A percentile compares a stretch with the other conserved stretches of the same genome.
These are phyloP conservation scores for Salvia rosmarinus DNA, from an alignment of 257 asterid species.

Conservation along the genomic window DNA sequence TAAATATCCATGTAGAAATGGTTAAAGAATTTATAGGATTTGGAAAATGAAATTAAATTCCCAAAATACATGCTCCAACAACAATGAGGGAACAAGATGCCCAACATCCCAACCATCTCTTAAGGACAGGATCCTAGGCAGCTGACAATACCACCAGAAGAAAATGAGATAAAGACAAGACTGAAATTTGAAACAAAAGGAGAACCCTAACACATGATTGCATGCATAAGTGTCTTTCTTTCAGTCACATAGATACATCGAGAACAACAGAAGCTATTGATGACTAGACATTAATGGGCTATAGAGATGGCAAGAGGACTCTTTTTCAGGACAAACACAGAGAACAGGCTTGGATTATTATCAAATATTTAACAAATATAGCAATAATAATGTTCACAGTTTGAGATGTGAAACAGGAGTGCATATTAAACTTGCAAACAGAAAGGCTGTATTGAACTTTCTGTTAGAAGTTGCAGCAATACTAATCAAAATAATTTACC, in stretches of 20 bases:
- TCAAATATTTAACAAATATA: slow-evolving; percentile 20
- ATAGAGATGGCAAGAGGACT: slow-evolving; percentile 6
- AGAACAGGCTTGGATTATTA: slow-evolving; percentile 3
- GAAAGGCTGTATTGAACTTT: slow-evolving; percentile 19
- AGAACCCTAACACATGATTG: slow-evolving; percentile 5
- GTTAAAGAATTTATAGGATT: slow-evolving; percentile 19
- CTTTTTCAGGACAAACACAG: not conserved
- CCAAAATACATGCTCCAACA: slow-evolving; percentile 23
- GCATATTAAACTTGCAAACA: not conserved
- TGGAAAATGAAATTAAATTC: slow-evolving; percentile 12
- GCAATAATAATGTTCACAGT: not conserved
- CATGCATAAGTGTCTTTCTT: slow-evolving; percentile 18
- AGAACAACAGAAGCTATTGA: slow-evolving; percentile 5
- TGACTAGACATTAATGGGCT: slow-evolving; percentile 18
- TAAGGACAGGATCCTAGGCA: slow-evolving; percentile 13
- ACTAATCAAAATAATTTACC: slow-evolving; percentile 12
- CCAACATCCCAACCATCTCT: slow-evolving; percentile 25
- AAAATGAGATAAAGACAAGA: slow-evolving; percentile 18
- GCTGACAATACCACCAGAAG: slow-evolving; percentile 25
- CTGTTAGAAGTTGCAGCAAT: slow-evolving; percentile 9
- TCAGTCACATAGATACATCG: slow-evolving; percentile 26
- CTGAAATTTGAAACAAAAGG: slow-evolving; percentile 8
- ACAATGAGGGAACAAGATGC: too few species aligned
- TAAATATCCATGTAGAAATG: not conserved
- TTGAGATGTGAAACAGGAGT: not conserved